A percentile compares a stretch with the other conserved stretches of the same genome.
Evolutionary conservation across 1,284 basidiomycete genomes (phyloP).

Genomic region (Meripilus lineatus): DNA sequence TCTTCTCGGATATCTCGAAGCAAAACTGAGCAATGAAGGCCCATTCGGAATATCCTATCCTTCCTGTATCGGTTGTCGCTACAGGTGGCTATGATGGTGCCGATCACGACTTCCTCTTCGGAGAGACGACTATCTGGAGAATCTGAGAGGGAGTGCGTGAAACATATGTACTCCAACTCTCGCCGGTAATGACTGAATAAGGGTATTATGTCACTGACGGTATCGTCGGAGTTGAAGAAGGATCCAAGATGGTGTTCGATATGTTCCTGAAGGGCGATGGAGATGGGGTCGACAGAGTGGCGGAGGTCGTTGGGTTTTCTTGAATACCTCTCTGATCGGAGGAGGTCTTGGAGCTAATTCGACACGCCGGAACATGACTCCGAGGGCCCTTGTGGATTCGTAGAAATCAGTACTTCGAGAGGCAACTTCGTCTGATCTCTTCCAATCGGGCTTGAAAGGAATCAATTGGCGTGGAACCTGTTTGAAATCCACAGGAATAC

Average conservation of each 20-base stretch:
- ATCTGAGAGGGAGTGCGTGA: constrained; percentile 63
- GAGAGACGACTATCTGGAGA: constrained; percentile 48
- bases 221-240: constrained; percentile 26
- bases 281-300: constrained; percentile 46
- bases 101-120: constrained; percentile 71
- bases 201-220: constrained; percentile 27
- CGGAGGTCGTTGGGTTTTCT: constrained; percentile 9
- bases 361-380: constrained; percentile 62
- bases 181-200: constrained; percentile 52
- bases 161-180: constrained; percentile 64
- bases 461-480: constrained; percentile 47
- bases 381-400: constrained; percentile 60
- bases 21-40: constrained; percentile 48
- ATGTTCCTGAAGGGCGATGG: constrained; percentile 33
- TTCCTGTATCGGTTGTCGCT: constrained; percentile 54
- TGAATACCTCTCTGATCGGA: constrained; percentile 15
- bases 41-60: constrained; percentile 60
- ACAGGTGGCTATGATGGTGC: constrained; percentile 63
- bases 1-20: constrained; percentile 47
- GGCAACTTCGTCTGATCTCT: constrained; percentile 55
- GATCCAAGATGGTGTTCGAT: constrained; percentile 35
- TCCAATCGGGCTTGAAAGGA: constrained; percentile 73
- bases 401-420: constrained; percentile 65
- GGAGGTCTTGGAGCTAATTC: constrained; percentile 37
- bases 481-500: constrained; percentile 52